Evolutionary conservation across 2,329 filamentous ascomycete species (phyloP), one percentile per base, ranked within the genome.

Genomic region (Penicillium polonicum): DNA sequence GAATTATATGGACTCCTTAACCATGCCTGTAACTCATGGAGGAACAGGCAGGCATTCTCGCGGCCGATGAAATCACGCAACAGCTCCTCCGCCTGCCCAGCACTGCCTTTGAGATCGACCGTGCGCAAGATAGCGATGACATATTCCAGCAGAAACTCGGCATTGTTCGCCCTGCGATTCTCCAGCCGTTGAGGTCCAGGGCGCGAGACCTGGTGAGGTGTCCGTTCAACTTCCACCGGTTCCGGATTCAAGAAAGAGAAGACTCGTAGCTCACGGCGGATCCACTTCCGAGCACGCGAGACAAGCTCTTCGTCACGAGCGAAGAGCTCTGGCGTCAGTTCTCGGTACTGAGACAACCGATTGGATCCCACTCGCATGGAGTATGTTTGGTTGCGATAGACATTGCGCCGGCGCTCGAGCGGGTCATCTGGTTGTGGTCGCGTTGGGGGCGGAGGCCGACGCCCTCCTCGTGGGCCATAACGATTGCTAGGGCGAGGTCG

Each of bases 121-220:
- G 86, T 90, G 71, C 90, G 92, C 58, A 97, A 76, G 23, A 97
- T 89, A 10, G 89, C 88, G 41, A 97, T 76, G 52, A 96, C 85
- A 71, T 95, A 96, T 68, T 95, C 90, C 10, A 97, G 82, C 12
- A 97, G 74, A 61, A 92, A 96, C 68, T 96, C 92, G 8, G 88
- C 85, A 67, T 92, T 93, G 63, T 84, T 87, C 5, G 82, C 82
- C 41, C 84, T 76, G 38, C 82, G 77, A 48, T 70, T 72, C 57
- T 70, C 69, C 33, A 76, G 64, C 50, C 73, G 65, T 53, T 72
- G 70, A 12, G 62, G 64, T 1, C 73, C 72, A 8, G 72, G 58
- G 36, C 69, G 65, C 55, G 67, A 49, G 23, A 65, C 56, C 19
- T 57, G 49, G 42, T 55, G 52, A 13, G 43, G 52, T n/a, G 27